A percentile compares a stretch with the other conserved stretches of the same genome.
These are phyloP conservation scores for Solanum tacnaense DNA, from an alignment of 257 asterid species.

Conservation along the genomic window DNA sequence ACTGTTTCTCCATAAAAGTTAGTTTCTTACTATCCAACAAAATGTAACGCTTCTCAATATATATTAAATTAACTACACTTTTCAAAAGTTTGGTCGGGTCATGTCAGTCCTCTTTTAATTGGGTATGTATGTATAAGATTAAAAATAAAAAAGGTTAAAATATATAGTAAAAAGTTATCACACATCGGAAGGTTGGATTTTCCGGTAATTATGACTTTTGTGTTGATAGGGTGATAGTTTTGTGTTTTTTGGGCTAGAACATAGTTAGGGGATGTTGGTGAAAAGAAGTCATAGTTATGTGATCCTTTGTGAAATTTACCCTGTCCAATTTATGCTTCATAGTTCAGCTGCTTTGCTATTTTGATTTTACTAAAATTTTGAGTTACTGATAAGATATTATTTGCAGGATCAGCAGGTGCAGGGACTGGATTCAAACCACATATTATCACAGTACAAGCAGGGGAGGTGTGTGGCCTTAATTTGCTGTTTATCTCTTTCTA, in stretches of 20 bases:
- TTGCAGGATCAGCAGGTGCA: conserved; percentile 8
- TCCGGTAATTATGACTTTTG: background rate
- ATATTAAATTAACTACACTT: background rate
- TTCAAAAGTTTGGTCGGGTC: background rate
- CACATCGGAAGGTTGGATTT: background rate
- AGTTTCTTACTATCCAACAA: background rate
- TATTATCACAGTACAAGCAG: conserved; percentile 7
- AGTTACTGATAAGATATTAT: background rate
- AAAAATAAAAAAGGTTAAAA: background rate
- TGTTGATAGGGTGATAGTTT: background rate
- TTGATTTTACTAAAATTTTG: background rate
- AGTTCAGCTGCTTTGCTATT: background rate
- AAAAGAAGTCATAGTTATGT: background rate
- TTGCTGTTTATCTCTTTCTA: background rate
- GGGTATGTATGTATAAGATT: background rate
- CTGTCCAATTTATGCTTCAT: background rate
- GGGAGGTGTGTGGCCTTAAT: conserved; percentile 10
- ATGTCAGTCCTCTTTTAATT: background rate
- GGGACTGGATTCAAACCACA: conserved; percentile 7
- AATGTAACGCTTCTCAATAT: background rate
- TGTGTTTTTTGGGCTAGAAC: background rate
- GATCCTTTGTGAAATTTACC: background rate
- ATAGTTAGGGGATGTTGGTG: background rate
- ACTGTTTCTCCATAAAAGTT: background rate
- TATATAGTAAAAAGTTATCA: background rate